phyloP scores from a whole-genome alignment of 441 rosid species.

The Arabidopsis hybrid region DNA sequence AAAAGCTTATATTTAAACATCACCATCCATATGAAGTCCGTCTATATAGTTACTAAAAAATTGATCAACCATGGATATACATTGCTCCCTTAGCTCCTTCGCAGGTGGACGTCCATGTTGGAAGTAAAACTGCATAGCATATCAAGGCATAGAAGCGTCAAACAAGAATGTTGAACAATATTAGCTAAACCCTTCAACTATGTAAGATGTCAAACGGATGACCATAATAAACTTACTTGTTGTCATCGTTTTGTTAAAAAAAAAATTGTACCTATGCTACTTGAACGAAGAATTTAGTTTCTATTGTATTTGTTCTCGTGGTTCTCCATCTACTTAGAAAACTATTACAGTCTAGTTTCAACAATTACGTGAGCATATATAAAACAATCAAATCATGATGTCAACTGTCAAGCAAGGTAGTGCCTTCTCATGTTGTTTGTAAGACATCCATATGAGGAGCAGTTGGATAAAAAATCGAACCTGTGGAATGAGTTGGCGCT shows the following conservation, averaged over 20 bases:
- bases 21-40: conserved; percentile 64
- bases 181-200: conserved; percentile 13
- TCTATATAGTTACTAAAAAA: conserved; percentile 54
- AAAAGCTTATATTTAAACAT: conserved; percentile 32
- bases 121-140: conserved; percentile 64
- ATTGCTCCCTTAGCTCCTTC: conserved; percentile 59
- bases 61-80: conserved; percentile 53
- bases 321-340: conserved; percentile 1
- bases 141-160: conserved; percentile 18
- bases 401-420: conserved; percentile 10
- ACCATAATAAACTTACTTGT: neutral
- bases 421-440: conserved; percentile 1
- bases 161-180: conserved; percentile 7
- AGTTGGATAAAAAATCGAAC: conserved; percentile 43
- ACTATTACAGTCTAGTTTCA: conserved; percentile 1
- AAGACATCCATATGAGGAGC: conserved; percentile 9
- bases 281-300: conserved; percentile 14
- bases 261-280: neutral
- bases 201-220: neutral
- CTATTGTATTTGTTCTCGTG: neutral
- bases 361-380: conserved; percentile 13
- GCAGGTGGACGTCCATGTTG: conserved; percentile 67
- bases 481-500: conserved; percentile 66
- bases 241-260: neutral
- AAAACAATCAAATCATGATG: conserved; percentile 3